Percentiles rank a stretch among this genome's conserved stretches.
phyloP scores from a whole-genome alignment of 495 filamentous ascomycete species.

The Letharia lupina region DNA sequence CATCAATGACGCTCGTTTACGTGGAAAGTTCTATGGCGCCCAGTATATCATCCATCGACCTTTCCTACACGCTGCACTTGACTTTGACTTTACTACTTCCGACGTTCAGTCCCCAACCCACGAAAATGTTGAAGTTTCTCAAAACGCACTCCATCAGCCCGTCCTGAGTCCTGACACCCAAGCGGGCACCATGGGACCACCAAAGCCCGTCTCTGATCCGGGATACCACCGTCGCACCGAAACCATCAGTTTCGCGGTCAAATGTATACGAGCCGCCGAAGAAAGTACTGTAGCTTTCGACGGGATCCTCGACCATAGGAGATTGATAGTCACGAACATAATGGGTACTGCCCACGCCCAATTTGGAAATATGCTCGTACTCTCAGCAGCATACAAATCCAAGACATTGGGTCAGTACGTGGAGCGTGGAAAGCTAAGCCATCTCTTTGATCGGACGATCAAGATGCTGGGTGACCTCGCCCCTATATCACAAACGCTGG shows the following conservation, averaged over 20 bases:
- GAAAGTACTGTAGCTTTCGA: conserved; percentile 82
- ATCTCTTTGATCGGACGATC: conserved; percentile 55
- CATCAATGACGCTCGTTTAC: conserved; percentile 75
- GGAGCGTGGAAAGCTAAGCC: conserved; percentile 38
- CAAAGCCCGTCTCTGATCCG: conserved; percentile 15
- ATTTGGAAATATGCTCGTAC: conserved; percentile 91
- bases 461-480: conserved; percentile 53
- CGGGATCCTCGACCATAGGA: conserved; percentile 44
- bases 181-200: conserved; percentile 25
- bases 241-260: conserved; percentile 42
- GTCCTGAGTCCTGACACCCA: conserved; percentile 20
- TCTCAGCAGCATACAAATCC: conserved; percentile 68
- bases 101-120: conserved; percentile 23
- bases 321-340: conserved; percentile 84
- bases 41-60: conserved; percentile 82
- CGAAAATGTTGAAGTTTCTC: conserved; percentile 2
- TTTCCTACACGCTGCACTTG: conserved; percentile 58
- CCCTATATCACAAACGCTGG: conserved; percentile 58
- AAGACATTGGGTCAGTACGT: conserved; percentile 45
- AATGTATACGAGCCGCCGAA: conserved; percentile 65
- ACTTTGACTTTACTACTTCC: conserved; percentile 32
- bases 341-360: conserved; percentile 95
- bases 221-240: conserved; percentile 36
- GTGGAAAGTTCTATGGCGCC: conserved; percentile 92
- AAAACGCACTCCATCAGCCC: conserved; percentile 1